Evolutionary conservation across 176 grass and related monocot genomes (phyloP), one percentile per base, ranked within the genome.

Genomic region (Triticum monococcum): DNA sequence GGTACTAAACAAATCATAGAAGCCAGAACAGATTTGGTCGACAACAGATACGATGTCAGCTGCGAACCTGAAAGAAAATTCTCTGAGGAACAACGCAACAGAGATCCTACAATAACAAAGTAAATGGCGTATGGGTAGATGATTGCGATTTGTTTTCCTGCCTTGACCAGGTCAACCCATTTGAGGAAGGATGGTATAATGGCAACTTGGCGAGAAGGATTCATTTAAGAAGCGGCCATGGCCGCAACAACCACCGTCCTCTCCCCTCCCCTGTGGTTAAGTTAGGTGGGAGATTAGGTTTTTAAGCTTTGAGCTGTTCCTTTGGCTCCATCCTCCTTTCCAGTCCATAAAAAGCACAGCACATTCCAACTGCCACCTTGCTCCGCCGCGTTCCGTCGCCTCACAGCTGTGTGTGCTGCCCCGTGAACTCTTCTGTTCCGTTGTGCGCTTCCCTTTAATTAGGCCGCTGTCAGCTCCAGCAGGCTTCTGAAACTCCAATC

Each of bases 391-490:
- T 9, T 24, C 14, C 72, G 23, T 59, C 11, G 56, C 7, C 36
- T 28, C 35, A 18, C 56, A 86, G 85, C 76, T 79, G 52, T 68
- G 71, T 22, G 2, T 75, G 25, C 14, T 76, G 4, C 54, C 73
- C 73, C 46, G 73, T 17, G 72, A 50, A 5, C 11, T 18, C 37
- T 45, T 65, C 72, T 4, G 3, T 36, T 26, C 12, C 26, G 36
- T 11, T 64, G 38, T 52, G 72, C 16, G 18, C 23, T 40, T 5
- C 24, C 41, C 75, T 80, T 79, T 87, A 84, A 80, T 84, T 75
- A 75, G 80, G 74, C 24, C 24, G 57, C 33, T 87, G 75, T 87
- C 75, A 79, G 85, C 7, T 87, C 54, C 9, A 40, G 65, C 9
- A 57, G 65, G n/a, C 32, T 5, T 78, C 87, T 79, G 81, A 65